These are phyloP conservation scores for Leucogyrophana mollusca DNA, from an alignment of 768 basidiomycete genomes.

Conservation along the genomic window DNA sequence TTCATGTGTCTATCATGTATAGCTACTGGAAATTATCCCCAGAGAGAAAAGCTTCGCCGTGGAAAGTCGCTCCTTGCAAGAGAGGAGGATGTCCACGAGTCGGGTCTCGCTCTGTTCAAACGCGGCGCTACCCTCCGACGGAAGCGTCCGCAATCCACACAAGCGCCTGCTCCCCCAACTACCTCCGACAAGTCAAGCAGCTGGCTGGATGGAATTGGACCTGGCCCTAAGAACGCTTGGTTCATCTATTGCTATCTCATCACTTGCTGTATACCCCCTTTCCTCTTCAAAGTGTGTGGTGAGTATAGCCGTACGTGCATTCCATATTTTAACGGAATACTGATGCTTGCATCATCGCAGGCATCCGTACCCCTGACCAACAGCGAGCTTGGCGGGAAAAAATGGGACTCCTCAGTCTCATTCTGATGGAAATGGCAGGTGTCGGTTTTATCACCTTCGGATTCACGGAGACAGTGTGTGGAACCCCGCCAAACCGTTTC, in stretches of 20 bases:
- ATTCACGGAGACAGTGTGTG: constrained; percentile 93
- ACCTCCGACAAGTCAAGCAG: constrained; percentile 37
- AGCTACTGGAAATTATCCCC: constrained; percentile 82
- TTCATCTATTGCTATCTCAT: constrained; percentile 90
- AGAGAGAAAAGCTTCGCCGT: constrained; percentile 57
- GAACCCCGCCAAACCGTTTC: constrained; percentile 79
- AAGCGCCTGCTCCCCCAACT: constrained; percentile 37
- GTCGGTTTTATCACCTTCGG: constrained; percentile 99
- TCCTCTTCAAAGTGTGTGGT: constrained; percentile 79
- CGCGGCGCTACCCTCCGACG: constrained; percentile 78
- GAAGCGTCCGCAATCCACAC: constrained; percentile 49
- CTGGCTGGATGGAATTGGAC: constrained; percentile 71
- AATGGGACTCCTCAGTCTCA: constrained; percentile 86
- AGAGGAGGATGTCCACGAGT: constrained; percentile 89
- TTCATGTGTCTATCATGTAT: constrained; percentile 8
- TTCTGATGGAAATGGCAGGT: constrained; percentile 79
- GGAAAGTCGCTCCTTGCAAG: constrained; percentile 88
- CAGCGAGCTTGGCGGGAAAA: constrained; percentile 99
- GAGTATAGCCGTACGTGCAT: constrained; percentile 27
- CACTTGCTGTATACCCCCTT: constrained; percentile 80
- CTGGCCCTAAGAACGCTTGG: constrained; percentile 92
- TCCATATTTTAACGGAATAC: too few relatives aligned
- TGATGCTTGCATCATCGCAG: constrained; percentile 37
- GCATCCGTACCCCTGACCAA: constrained; percentile 86
- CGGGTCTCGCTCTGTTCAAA: constrained; percentile 90